A percentile compares a stretch with the other conserved stretches of the same genome.
phyloP scores from a whole-genome alignment of 2,329 filamentous ascomycete genomes.

The Sordariomycetes sp. region DNA sequence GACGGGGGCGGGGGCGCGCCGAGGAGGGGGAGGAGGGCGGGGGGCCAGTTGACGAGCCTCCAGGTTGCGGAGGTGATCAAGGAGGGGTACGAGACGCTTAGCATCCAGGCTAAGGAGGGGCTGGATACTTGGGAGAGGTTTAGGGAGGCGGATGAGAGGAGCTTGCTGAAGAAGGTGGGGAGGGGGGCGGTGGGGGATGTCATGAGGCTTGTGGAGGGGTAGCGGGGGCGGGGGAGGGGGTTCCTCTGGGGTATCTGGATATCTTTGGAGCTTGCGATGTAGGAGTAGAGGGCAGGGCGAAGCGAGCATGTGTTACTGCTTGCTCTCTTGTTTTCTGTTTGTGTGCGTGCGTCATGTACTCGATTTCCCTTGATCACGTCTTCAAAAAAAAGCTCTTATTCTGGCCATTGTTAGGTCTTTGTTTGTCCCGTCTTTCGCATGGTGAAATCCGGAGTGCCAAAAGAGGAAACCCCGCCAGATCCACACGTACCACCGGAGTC shows the following conservation, averaged over 20 bases:
- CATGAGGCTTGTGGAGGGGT: conserved; percentile 29
- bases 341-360: too few species aligned
- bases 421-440: too few species aligned
- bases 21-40: conserved; percentile 41
- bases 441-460: too few species aligned
- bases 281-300: neutral
- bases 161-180: conserved; percentile 75
- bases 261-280: neutral
- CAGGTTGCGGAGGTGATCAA: conserved; percentile 90
- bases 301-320: too few species aligned
- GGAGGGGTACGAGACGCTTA: conserved; percentile 89
- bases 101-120: conserved; percentile 78
- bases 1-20: conserved; percentile 25
- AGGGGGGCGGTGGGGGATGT: conserved; percentile 58
- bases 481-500: too few species aligned
- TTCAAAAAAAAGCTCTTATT: too few species aligned
- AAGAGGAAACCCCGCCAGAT: too few species aligned
- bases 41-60: conserved; percentile 48
- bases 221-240: neutral
- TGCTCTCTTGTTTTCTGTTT: too few species aligned
- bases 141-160: conserved; percentile 75
- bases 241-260: neutral
- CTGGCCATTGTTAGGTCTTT: too few species aligned
- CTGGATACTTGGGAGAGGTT: conserved; percentile 77
- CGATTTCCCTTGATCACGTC: too few species aligned